phyloP scores from a whole-genome alignment of 371 early-diverging fungal genomes.

The Mycotypha africana region DNA sequence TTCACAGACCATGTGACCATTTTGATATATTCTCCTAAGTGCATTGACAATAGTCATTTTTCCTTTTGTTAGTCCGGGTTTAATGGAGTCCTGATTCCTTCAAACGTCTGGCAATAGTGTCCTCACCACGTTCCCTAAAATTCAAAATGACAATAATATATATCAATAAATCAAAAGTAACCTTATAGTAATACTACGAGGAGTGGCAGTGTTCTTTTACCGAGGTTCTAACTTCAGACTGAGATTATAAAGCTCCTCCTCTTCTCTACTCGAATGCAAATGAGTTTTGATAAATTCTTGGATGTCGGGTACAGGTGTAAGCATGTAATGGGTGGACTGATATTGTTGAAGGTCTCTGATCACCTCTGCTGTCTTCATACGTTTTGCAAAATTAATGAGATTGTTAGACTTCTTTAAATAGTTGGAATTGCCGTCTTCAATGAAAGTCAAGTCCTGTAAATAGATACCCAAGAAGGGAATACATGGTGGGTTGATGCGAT shows the following conservation, averaged over 20 bases:
- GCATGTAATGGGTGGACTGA: slow-evolving; percentile 71
- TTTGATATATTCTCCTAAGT: too few relatives aligned
- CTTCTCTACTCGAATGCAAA: slow-evolving; percentile 46
- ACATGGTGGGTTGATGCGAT: slow-evolving; percentile 82
- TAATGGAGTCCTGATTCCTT: slow-evolving; percentile 23
- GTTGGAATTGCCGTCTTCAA: slow-evolving; percentile 85
- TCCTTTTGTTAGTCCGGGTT: too few relatives aligned
- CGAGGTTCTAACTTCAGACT: slow-evolving; percentile 81
- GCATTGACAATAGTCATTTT: too few relatives aligned
- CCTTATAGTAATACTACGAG: background rate
- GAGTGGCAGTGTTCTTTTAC: slow-evolving; percentile 22
- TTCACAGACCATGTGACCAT: too few relatives aligned
- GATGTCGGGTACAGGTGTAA: slow-evolving; percentile 75
- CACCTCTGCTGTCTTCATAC: slow-evolving; percentile 81
- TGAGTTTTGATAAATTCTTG: slow-evolving; percentile 68
- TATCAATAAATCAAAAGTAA: background rate
- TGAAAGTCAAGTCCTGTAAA: slow-evolving; percentile 88
- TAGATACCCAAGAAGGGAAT: slow-evolving; percentile 89
- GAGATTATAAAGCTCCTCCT: slow-evolving; percentile 61
- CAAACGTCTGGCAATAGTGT: slow-evolving; percentile 24
- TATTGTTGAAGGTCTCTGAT: slow-evolving; percentile 90
- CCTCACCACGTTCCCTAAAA: slow-evolving; percentile 22
- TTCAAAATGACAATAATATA: background rate
- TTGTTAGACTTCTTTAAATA: slow-evolving; percentile 42
- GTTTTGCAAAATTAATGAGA: slow-evolving; percentile 89